These are phyloP conservation scores for Citrus glauca DNA, from an alignment of 345 rosid species.

Conservation along the genomic window DNA sequence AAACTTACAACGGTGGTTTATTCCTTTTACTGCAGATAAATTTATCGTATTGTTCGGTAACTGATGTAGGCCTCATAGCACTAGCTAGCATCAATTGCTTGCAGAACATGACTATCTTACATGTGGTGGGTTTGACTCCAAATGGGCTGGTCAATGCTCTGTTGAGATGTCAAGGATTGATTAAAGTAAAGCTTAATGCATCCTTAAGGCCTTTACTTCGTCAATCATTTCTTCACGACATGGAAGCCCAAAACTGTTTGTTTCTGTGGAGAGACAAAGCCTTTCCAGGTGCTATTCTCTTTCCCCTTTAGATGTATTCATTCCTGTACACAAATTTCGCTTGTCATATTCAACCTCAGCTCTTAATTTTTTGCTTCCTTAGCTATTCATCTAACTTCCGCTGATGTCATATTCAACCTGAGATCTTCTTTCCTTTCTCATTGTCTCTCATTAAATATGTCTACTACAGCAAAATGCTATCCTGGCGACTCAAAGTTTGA, in stretches of 20 bases:
- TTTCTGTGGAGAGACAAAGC: slow-evolving; percentile 67
- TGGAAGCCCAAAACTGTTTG: slow-evolving; percentile 53
- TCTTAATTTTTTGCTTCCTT: background rate
- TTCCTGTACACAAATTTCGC: too few relatives aligned
- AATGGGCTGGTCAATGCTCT: slow-evolving; percentile 54
- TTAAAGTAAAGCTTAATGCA: slow-evolving; percentile 60
- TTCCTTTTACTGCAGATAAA: slow-evolving; percentile 42
- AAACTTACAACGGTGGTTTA: background rate
- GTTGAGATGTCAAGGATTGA: slow-evolving; percentile 52
- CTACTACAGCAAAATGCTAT: too few relatives aligned
- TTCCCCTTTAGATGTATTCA: background rate
- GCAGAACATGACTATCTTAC: slow-evolving; percentile 56
- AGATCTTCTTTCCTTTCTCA: too few relatives aligned
- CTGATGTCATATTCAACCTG: too few relatives aligned
- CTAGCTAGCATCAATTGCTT: slow-evolving; percentile 62
- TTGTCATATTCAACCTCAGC: too few relatives aligned
- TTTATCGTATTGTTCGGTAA: slow-evolving; percentile 54
- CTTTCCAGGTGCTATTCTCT: slow-evolving; percentile 15
- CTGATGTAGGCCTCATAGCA: slow-evolving; percentile 56
- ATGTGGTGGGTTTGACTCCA: slow-evolving; percentile 52
- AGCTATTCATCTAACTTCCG: too few relatives aligned
- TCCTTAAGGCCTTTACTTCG: slow-evolving; percentile 40
- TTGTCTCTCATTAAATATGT: too few relatives aligned
- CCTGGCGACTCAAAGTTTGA: too few relatives aligned
- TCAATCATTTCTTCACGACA: slow-evolving; percentile 28